Evolutionary conservation across 495 filamentous ascomycete genomes (phyloP), one percentile per base, ranked within the genome.

Genomic region (Talaromyces borbonicus): DNA sequence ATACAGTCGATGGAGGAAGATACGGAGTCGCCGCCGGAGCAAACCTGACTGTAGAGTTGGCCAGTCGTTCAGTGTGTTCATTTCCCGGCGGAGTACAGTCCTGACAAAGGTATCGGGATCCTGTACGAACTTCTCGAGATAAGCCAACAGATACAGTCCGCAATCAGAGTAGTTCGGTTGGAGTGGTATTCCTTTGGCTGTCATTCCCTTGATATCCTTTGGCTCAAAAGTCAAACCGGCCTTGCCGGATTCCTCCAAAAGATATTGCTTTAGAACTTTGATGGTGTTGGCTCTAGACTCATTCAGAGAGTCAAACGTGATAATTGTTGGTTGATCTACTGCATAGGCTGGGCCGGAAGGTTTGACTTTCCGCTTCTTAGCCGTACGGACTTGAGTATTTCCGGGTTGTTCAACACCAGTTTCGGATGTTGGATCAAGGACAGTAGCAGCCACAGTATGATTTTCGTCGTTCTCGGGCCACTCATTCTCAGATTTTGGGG

Each of bases 91-190:
- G 1, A 84, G 61, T 15, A 79, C 57, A 36, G 71, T 76, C n/a
- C 51, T 53, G 16, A 81, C 63, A 40, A 93, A 93, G 2, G 46
- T 50, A 37, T 81, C 74, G 3, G 87, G 88, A 42, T 81, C 55
- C 41, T 75, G 62, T 2, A 89, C 71, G 47, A 98, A 96, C 50
- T 82, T 79, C 52, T 85, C 77, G 20, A 92, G 59, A 50, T 97
- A 98, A 3, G 78, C 83, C 8, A 96, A 62, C 7, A 97, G 64
- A 58, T 80, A 97, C 1, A 95, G 59, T 2, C 92, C 92, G 57
- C 92, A 98, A 59, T 98, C 92, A 32, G 76, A 89, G 55, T 68
- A 84, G 51, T 97, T 98, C 11, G 77, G 66, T 61, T 98, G 92
- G 42, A 77, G 56, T 1, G 93, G 92, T 15, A 93, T 81, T 23